Base-by-base conservation (phyloP, 495 filamentous ascomycete genomes). In the Tuber borchii region DNA sequence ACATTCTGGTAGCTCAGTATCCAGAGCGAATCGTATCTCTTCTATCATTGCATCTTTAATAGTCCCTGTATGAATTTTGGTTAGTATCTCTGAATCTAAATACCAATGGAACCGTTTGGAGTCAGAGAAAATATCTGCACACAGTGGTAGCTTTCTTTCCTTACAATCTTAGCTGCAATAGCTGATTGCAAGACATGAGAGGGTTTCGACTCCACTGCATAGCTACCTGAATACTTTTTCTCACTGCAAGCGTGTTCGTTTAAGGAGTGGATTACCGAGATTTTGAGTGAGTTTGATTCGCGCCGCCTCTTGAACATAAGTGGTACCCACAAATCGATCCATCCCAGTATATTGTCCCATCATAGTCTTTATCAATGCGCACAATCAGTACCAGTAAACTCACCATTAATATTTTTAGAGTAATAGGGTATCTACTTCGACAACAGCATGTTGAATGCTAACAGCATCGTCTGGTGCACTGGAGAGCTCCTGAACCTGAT, bases 21-120 rank as follows among this genome's bases (percentile, higher is more conserved):
- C 45, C 26, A 81, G 51, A 31, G 79, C 73, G 19, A 71, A 80
- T 20, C 46, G 70, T 2, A 71, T 34, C 69, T 80, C 79, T 43
- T 76, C 77, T 7, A 73, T 14, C 34, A 77, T 70, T 8, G 74
- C 68, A 9, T 73, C 65, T 34, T 76, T 71, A 0, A 81, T 43
- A 39, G 39, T 80, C 12, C 69, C 79, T 79, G 8, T 71, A n/a
- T 71, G 17, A 70, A 31, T 74, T 71, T 71, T 70, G 20, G 14
- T 56, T 71, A 34, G 69, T 42, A 51, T 40, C 48, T 19, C 37
- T 22, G 22, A 48, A 20, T n/a, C 48, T 56, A 9, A 56, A 56
- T 9, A 12, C 48, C 12, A 0, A 40, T 40, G 5, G 39, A 5
- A 5, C 39, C 5, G 39, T 4, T 40, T 6, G 39, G 3, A 40